Conservation (phyloP, 495 filamentous ascomycete genomes). For the Penicillium parvum region DNA sequence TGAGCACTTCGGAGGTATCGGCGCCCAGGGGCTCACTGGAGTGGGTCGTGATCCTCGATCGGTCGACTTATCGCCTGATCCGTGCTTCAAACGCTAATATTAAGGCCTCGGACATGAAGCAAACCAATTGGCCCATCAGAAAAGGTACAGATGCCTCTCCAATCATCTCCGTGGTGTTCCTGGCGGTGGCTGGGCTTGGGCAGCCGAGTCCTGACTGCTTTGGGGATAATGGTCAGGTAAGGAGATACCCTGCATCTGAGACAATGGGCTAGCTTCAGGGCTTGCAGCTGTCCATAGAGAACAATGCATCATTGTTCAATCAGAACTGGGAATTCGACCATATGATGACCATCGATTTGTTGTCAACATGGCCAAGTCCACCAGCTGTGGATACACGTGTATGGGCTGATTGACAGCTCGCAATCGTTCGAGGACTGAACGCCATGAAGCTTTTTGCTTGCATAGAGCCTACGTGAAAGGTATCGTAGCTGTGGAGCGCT, state of each 20-base stretch:
- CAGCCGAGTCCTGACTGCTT: conserved; percentile 1
- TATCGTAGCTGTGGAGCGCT: too few species aligned
- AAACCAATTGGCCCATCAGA: conserved; percentile 16
- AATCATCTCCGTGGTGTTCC: conserved; percentile 17
- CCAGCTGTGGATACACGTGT: too few species aligned
- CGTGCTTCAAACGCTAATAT: conserved; percentile 4
- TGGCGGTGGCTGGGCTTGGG: conserved; percentile 11
- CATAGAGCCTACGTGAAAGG: too few species aligned
- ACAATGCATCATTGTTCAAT: conserved; percentile 4
- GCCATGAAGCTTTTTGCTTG: too few species aligned
- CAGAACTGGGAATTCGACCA: background rate
- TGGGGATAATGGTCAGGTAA: background rate
- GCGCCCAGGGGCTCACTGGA: conserved; percentile 13
- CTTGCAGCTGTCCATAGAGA: background rate
- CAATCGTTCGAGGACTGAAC: too few species aligned
- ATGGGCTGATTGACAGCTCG: too few species aligned
- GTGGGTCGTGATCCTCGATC: conserved; percentile 13
- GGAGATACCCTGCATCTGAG: conserved; percentile 6
- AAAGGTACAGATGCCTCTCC: conserved; percentile 5
- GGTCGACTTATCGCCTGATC: conserved; percentile 9
- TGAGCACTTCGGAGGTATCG: conserved; percentile 17
- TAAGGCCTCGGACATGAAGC: too few species aligned
- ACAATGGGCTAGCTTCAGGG: background rate
- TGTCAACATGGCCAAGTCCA: too few species aligned
- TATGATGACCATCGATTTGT: too few species aligned